These are phyloP conservation scores for Alternaria brassicicola DNA, from an alignment of 2,329 filamentous ascomycete genomes.

Conservation along the genomic window DNA sequence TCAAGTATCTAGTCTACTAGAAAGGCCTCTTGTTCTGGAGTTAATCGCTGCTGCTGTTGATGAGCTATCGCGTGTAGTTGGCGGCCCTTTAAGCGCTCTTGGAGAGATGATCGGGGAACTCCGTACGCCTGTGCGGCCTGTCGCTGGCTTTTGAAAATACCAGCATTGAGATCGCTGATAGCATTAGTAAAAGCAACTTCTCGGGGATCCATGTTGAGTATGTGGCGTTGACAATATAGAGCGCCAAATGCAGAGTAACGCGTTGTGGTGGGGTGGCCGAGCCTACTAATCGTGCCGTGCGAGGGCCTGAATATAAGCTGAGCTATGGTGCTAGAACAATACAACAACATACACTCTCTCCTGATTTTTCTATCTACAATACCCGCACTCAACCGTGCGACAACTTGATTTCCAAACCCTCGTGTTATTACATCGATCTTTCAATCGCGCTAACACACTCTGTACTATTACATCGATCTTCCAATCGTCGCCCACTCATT, in stretches of 20 bases:
- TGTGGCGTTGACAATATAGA: background rate
- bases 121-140: slow-evolving; percentile 3
- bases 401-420: background rate
- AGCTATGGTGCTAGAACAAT: background rate
- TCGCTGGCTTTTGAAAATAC: slow-evolving; percentile 16
- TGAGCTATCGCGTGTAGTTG: slow-evolving; percentile 1
- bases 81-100: background rate
- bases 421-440: too few relatives aligned
- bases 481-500: too few relatives aligned
- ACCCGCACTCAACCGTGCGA: background rate
- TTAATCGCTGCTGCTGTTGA: slow-evolving; percentile 21
- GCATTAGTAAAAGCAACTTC: slow-evolving; percentile 14
- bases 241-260: background rate
- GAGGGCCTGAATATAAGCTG: background rate
- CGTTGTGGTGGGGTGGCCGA: slow-evolving; percentile 10
- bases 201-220: slow-evolving; percentile 11
- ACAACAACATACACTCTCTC: background rate
- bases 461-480: too few relatives aligned
- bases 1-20: slow-evolving; percentile 27
- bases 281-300: background rate
- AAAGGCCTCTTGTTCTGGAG: slow-evolving; percentile 20
- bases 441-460: too few relatives aligned
- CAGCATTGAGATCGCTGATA: slow-evolving; percentile 15
- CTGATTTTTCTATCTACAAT: background rate
- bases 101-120: background rate